Evolutionary conservation across 768 basidiomycete genomes (phyloP).

Genomic region (Tephrocybe sp.): DNA sequence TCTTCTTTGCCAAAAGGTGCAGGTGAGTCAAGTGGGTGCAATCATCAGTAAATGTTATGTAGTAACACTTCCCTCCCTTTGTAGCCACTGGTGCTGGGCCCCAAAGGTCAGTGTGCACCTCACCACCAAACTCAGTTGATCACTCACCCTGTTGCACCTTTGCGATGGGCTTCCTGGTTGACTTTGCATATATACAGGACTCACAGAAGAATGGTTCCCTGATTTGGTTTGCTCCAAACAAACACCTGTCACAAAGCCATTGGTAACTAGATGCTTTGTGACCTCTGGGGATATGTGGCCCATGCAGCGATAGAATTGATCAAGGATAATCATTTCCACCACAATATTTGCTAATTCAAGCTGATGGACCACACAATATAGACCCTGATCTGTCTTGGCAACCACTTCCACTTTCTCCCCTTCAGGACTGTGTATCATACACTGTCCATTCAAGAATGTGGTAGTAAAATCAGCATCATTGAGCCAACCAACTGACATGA

Average conservation of each 20-base stretch:
- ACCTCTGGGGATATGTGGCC: constrained; percentile 31
- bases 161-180: constrained; percentile 29
- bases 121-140: constrained; percentile 30
- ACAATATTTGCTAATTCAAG: neutral
- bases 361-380: constrained; percentile 15
- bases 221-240: constrained; percentile 17
- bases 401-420: constrained; percentile 21
- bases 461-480: constrained; percentile 30
- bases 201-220: constrained; percentile 36
- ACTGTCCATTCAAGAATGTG: constrained; percentile 29
- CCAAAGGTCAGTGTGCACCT: constrained; percentile 35
- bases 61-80: constrained; percentile 26
- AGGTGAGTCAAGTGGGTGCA: constrained; percentile 25
- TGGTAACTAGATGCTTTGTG: constrained; percentile 22
- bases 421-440: constrained; percentile 20
- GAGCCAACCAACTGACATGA: constrained; percentile 35
- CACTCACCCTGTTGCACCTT: constrained; percentile 28
- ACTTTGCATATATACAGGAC: constrained; percentile 44
- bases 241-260: constrained; percentile 31
- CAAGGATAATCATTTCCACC: constrained; percentile 19
- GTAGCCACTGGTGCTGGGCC: constrained; percentile 35
- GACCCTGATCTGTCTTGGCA: constrained; percentile 22
- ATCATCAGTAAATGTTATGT: constrained; percentile 35
- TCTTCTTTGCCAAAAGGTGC: constrained; percentile 30
- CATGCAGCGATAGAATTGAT: constrained; percentile 30